phyloP scores from a whole-genome alignment of 306 rosid genomes.

The Gastrolobium bilobum region DNA sequence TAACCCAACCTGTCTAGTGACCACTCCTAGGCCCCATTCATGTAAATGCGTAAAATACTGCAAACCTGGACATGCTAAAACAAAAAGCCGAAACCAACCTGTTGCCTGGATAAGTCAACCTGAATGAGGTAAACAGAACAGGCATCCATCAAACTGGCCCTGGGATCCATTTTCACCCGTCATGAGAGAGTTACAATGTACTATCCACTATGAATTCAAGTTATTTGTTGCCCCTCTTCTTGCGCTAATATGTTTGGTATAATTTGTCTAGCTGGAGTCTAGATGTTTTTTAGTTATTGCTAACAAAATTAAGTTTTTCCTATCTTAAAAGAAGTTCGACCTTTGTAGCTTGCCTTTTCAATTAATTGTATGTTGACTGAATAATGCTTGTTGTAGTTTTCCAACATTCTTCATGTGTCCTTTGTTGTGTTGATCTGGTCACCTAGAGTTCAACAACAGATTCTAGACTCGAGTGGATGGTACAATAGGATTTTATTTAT shows the following conservation, averaged over 20 bases:
- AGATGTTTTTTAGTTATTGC: neutral
- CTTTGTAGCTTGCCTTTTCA: neutral
- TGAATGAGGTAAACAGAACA: neutral
- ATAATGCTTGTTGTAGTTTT: constrained; percentile 7
- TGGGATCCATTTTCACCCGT: neutral
- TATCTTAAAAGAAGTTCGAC: neutral
- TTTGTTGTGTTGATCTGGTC: neutral
- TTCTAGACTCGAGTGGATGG: neutral
- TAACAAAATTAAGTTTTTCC: neutral
- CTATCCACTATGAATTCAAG: neutral
- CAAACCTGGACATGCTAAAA: neutral
- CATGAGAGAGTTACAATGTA: neutral
- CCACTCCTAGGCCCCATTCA: neutral
- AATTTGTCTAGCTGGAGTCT: neutral
- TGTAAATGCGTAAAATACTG: neutral
- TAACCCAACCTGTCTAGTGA: too few species aligned
- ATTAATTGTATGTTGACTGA: neutral
- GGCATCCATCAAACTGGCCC: neutral
- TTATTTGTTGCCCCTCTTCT: neutral
- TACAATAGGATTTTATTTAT: neutral
- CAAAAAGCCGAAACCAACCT: neutral
- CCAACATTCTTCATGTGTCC: neutral
- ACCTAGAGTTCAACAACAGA: neutral
- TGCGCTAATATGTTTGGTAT: neutral
- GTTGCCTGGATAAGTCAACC: neutral